Base-by-base conservation (phyloP, 257 asterid species). In the Nicotiana obtusifolia region DNA sequence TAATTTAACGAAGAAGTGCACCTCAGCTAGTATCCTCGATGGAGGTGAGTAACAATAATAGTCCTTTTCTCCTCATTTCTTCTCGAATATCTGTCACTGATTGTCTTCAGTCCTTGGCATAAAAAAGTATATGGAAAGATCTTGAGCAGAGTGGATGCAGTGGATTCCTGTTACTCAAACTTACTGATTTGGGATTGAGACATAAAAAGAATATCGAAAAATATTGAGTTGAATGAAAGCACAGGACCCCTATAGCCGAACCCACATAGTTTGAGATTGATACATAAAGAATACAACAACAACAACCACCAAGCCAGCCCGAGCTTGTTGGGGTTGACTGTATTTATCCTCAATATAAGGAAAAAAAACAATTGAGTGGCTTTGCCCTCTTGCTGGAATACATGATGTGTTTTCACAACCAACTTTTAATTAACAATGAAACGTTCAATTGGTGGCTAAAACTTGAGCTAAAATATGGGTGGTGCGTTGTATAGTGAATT, bases 1-100 rank as follows among this genome's bases (percentile, higher is more conserved):
- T 37, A 80, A 75, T 62, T 80, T 84, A 53, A 17, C 82, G 26
- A 84, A 84, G 86, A 84, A 73, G 65, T 75, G 83, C 81, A 71
- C 82, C 47, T 80, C 83, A 14, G 84, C 84, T 14, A 65, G 57
- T 80, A 44, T 71, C 35, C 79, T 84, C 64, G 86, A 73, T 84
- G 84, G 86, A 84, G 83, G 86, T 80, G 13, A 2, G 81, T 59
- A 11, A 44, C 22, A 62, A 33, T 47, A 2, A 24, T 41, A 15
- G 24, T 20, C 14, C 13, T 4, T 67, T 67, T 52, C 57, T 52
- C 19, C 57, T 52, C 56, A 14, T 52, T 60, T 20, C 15, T 60
- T 37, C 44, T 67, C 52, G 10, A 31, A 67, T 67, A 19, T 67
- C 4, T 67, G 33, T 67, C 52, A 67, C 13, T 67, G 15, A 60